Percentiles rank a stretch among this genome's conserved stretches.
Evolutionary conservation across 2,329 filamentous ascomycete genomes (phyloP).

Genomic region (Cladophialophora carrionii): DNA sequence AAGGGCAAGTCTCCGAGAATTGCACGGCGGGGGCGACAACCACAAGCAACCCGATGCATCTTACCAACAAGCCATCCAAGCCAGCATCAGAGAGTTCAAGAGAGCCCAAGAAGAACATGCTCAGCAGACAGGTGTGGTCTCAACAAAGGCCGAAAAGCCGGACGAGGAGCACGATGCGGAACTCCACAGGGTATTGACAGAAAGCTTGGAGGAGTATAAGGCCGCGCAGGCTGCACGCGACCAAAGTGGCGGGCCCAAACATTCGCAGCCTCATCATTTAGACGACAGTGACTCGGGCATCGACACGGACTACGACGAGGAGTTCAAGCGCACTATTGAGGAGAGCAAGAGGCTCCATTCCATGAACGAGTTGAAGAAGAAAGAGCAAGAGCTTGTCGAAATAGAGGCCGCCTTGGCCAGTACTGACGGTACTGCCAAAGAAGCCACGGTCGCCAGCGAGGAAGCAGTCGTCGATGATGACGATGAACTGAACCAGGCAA

Average conservation of each 20-base stretch:
- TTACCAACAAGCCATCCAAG: constrained; percentile 41
- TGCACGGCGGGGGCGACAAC: constrained; percentile 47
- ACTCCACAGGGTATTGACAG: constrained; percentile 51
- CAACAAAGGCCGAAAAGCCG: constrained; percentile 24
- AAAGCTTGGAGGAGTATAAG: constrained; percentile 49
- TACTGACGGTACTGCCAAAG: background rate
- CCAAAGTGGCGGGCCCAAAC: background rate
- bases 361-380: constrained; percentile 29
- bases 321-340: constrained; percentile 48
- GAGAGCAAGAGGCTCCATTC: constrained; percentile 34
- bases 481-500: constrained; percentile 51
- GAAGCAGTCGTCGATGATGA: constrained; percentile 45
- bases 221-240: constrained; percentile 5
- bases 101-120: constrained; percentile 34
- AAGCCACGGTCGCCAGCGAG: constrained; percentile 37
- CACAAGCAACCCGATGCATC: constrained; percentile 40
- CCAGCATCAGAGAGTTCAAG: constrained; percentile 36
- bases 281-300: constrained; percentile 39
- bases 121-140: constrained; percentile 23
- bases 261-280: constrained; percentile 4
- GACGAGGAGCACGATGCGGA: constrained; percentile 44
- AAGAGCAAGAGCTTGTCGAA: constrained; percentile 10
- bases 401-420: constrained; percentile 12
- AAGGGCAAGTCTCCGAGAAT: constrained; percentile 68
- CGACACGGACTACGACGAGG: constrained; percentile 43